Percentiles rank a stretch among this genome's conserved stretches.
Conservation (phyloP, 2,329 filamentous ascomycete species). For the Curvularia sp. region DNA sequence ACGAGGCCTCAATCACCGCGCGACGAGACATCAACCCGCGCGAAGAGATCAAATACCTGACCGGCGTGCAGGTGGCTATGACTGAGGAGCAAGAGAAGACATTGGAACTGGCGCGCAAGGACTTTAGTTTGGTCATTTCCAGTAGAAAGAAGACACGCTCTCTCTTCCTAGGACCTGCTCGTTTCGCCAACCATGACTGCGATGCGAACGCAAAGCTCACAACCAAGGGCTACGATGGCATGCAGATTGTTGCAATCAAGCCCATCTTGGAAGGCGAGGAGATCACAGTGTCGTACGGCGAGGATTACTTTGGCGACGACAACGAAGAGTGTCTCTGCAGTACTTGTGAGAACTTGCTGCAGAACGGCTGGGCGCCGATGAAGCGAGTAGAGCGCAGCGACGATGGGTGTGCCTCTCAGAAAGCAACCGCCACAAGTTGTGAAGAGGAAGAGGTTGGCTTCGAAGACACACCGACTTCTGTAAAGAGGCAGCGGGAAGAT, state of each 20-base stretch:
- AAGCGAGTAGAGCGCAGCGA: constrained; percentile 47
- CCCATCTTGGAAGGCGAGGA: constrained; percentile 89
- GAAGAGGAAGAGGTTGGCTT: constrained; percentile 3
- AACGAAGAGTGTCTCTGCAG: constrained; percentile 94
- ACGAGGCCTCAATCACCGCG: constrained; percentile 88
- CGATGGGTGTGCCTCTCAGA: constrained; percentile 28
- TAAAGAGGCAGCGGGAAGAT: constrained; percentile 41
- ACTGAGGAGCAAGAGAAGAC: constrained; percentile 87
- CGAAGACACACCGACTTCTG: constrained; percentile 21
- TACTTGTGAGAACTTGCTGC: constrained; percentile 77
- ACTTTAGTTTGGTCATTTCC: constrained; percentile 97
- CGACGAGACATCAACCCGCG: constrained; percentile 79
- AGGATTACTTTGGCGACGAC: constrained; percentile 92
- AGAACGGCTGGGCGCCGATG: constrained; percentile 80
- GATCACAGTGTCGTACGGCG: constrained; percentile 94
- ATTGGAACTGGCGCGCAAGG: constrained; percentile 81
- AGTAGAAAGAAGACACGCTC: constrained; percentile 89
- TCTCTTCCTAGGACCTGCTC: constrained; percentile 90
- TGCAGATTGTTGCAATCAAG: constrained; percentile 85
- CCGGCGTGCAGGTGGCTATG: constrained; percentile 89
- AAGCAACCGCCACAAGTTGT: constrained; percentile 15
- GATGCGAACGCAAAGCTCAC: constrained; percentile 87
- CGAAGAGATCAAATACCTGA: constrained; percentile 88
- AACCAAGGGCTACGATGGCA: constrained; percentile 82
- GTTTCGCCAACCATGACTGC: constrained; percentile 98